Percentiles rank a stretch among this genome's conserved stretches.
Conservation (phyloP, 805 yeast genomes). For the Phaffomyces opuntiae region DNA sequence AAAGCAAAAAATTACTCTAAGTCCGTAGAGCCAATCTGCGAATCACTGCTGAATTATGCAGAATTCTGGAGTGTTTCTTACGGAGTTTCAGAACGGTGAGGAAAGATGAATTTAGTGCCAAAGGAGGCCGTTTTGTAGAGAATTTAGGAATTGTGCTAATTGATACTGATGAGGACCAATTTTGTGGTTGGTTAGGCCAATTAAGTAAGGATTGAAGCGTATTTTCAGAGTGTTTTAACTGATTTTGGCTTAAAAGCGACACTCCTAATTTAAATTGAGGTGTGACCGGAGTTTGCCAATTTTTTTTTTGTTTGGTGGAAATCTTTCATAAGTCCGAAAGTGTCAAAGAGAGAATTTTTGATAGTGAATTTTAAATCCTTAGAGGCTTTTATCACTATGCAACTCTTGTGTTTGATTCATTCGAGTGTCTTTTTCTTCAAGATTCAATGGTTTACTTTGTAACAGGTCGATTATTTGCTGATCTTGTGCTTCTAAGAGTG, state of each 20-base stretch:
- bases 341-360: background rate
- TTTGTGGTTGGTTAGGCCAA: no score
- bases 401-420: no score
- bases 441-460: no score
- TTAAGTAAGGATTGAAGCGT: no score
- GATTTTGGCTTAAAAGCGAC: no score
- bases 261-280: background rate
- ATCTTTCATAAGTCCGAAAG: background rate
- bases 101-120: background rate
- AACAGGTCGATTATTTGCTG: no score
- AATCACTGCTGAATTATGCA: constrained; percentile 2
- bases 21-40: constrained; percentile 1
- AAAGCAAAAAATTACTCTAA: background rate
- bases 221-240: no score
- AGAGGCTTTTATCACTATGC: no score
- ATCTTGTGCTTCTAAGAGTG: no score
- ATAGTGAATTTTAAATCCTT: no score
- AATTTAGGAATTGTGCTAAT: no score
- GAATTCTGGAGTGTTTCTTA: constrained; percentile 4
- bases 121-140: background rate
- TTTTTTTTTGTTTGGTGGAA: background rate
- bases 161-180: background rate
- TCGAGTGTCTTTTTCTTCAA: no score
- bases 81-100: constrained; percentile 3
- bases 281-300: background rate